Evolutionary conservation across 1,139 yeast genomes (phyloP).

Genomic region (Candida tropicalis): DNA sequence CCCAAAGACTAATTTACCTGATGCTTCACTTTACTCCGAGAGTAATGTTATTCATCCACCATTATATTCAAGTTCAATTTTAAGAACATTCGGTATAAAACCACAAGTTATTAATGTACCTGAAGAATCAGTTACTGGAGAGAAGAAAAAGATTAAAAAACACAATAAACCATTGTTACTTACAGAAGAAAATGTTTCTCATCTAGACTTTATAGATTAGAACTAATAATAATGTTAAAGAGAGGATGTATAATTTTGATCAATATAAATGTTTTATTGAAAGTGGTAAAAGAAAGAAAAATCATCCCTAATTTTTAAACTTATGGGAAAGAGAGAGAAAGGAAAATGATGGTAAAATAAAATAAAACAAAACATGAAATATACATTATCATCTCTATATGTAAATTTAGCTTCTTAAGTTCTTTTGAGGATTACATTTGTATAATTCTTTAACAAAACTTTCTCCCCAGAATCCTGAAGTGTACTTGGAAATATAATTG

Average conservation of each 20-base stretch:
- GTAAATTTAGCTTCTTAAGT: conserved; percentile 1
- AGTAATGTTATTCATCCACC: conserved; percentile 37
- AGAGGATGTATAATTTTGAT: too few relatives aligned
- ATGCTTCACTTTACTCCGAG: conserved; percentile 37
- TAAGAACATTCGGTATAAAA: conserved; percentile 43
- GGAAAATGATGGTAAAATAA: too few relatives aligned
- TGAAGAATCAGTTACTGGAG: conserved; percentile 4
- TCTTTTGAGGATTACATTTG: conserved; percentile 31
- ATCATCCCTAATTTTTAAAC: too few relatives aligned
- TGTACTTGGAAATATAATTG: conserved; percentile 85
- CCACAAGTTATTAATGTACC: conserved; percentile 44
- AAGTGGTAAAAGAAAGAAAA: not conserved
- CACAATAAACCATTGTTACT: conserved; percentile 8
- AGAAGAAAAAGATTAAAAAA: conserved; percentile 3
- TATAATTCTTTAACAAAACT: conserved; percentile 86
- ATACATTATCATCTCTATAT: conserved; percentile 5
- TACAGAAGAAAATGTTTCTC: conserved; percentile 14
- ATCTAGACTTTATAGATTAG: conserved; percentile 13
- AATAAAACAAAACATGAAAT: too few relatives aligned
- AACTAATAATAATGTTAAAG: not conserved
- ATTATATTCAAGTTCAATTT: conserved; percentile 37
- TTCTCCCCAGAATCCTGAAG: conserved; percentile 97
- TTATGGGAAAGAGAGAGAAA: too few relatives aligned
- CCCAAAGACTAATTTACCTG: conserved; percentile 33
- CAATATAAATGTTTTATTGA: too few relatives aligned